Conservation (phyloP, 176 grass and related monocot species). For the Oryza meyeriana region DNA sequence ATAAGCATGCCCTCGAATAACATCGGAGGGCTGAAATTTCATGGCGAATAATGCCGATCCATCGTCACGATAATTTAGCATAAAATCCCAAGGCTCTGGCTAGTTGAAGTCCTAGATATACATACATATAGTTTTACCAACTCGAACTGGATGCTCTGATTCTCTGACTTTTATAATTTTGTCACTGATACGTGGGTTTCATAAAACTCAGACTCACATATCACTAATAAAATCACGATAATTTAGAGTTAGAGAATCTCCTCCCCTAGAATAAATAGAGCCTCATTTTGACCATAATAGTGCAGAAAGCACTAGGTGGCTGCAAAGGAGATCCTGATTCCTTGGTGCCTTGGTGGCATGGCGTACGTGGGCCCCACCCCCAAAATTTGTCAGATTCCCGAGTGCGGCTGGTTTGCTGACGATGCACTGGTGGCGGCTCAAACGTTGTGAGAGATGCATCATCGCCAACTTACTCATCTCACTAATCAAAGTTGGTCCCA, state of each 20-base stretch:
- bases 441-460: slow-evolving; percentile 13
- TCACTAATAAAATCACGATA: too few relatives aligned
- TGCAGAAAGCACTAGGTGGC: background rate
- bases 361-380: background rate
- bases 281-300: background rate
- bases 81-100: background rate
- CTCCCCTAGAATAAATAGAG: too few relatives aligned
- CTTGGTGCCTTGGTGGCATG: background rate
- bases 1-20: background rate
- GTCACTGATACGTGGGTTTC: too few relatives aligned
- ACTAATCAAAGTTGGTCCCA: background rate
- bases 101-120: background rate
- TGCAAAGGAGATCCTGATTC: slow-evolving; percentile 20
- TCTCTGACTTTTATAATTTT: too few relatives aligned
- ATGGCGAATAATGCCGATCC: background rate
- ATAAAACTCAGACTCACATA: too few relatives aligned
- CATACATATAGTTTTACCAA: background rate
- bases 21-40: background rate
- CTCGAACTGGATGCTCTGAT: too few relatives aligned
- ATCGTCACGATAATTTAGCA: background rate
- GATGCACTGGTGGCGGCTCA: background rate
- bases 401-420: background rate
- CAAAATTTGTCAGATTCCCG: background rate
- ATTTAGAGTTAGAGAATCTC: too few relatives aligned
- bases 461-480: slow-evolving; percentile 2